phyloP scores from a whole-genome alignment of 1,284 basidiomycete genomes.

The Cutaneotrichosporon mucoides region DNA sequence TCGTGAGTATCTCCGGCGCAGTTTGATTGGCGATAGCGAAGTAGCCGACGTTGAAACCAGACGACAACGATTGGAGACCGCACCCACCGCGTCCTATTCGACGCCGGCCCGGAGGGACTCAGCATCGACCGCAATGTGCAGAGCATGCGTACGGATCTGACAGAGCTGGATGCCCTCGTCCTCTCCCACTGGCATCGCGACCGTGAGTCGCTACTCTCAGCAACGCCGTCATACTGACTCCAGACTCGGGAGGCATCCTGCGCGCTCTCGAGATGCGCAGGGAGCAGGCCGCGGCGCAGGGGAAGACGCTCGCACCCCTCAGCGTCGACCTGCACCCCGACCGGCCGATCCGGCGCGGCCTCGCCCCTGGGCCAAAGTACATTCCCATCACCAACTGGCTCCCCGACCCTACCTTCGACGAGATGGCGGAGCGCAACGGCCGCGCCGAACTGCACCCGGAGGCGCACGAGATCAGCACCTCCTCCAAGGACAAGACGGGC shows the following conservation, averaged over 20 bases:
- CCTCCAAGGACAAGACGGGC: slow-evolving; percentile 66
- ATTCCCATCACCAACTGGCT: slow-evolving; percentile 60
- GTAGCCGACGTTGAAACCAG: slow-evolving; percentile 14
- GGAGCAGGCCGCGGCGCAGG: slow-evolving; percentile 4
- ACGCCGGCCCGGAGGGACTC: slow-evolving; percentile 70
- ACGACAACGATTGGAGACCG: slow-evolving; percentile 48
- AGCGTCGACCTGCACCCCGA: slow-evolving; percentile 69
- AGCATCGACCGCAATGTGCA: slow-evolving; percentile 66
- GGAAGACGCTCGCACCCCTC: slow-evolving; percentile 44
- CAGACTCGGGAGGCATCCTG: slow-evolving; percentile 57
- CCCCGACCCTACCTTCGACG: slow-evolving; percentile 65
- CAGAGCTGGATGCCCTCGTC: slow-evolving; percentile 60
- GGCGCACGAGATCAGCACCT: slow-evolving; percentile 56
- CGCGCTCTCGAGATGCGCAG: slow-evolving; percentile 58
- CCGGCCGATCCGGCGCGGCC: slow-evolving; percentile 67
- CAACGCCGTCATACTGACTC: slow-evolving; percentile 1
- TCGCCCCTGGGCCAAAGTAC: slow-evolving; percentile 59
- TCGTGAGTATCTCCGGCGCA: slow-evolving; percentile 53
- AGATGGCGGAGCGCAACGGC: slow-evolving; percentile 59
- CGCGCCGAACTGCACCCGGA: slow-evolving; percentile 58
- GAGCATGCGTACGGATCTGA: slow-evolving; percentile 58
- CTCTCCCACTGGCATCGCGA: slow-evolving; percentile 80
- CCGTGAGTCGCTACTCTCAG: slow-evolving; percentile 37
- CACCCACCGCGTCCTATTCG: slow-evolving; percentile 63
- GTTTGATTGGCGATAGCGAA: too few species aligned